These are phyloP conservation scores for Tolypocladium endophyticum DNA, from an alignment of 2,329 filamentous ascomycete genomes.

Conservation along the genomic window DNA sequence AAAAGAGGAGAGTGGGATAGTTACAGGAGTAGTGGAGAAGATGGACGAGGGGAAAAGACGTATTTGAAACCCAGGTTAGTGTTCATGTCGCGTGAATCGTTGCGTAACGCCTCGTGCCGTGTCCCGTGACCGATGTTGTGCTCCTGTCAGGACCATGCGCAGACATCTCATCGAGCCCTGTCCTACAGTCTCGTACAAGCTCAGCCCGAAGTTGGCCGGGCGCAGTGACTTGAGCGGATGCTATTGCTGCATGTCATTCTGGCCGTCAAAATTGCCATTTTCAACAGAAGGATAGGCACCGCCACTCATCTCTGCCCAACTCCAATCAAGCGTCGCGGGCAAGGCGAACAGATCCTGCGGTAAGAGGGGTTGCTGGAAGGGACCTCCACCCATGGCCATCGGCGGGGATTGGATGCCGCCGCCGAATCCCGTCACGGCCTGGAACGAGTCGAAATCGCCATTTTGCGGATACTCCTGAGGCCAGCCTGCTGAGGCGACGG, in stretches of 20 bases:
- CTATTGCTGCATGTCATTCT: conserved; percentile 3
- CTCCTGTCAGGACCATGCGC: neutral
- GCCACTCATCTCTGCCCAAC: conserved; percentile 59
- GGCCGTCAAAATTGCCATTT: conserved; percentile 41
- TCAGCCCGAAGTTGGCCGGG: neutral
- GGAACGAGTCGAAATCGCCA: conserved; percentile 32
- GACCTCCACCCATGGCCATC: conserved; percentile 10
- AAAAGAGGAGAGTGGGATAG: neutral
- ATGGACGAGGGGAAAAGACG: neutral
- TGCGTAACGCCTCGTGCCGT: neutral
- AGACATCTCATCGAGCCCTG: neutral
- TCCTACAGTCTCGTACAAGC: neutral
- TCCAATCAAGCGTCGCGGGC: conserved; percentile 94
- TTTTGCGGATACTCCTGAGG: conserved; percentile 32
- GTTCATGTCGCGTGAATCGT: neutral
- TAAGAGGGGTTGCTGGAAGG: conserved; percentile 75
- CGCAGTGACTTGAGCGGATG: too few relatives aligned
- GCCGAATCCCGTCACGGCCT: conserved; percentile 35
- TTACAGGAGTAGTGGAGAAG: neutral
- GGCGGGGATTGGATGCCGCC: conserved; percentile 10
- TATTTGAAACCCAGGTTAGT: neutral
- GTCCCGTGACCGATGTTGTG: neutral
- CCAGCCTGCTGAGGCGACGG: conserved; percentile 34
- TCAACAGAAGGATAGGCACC: conserved; percentile 54
- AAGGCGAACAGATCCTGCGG: conserved; percentile 92